Evolutionary conservation across 208 protist genomes (phyloP).

Genomic region (Wallacemonas sp.): DNA sequence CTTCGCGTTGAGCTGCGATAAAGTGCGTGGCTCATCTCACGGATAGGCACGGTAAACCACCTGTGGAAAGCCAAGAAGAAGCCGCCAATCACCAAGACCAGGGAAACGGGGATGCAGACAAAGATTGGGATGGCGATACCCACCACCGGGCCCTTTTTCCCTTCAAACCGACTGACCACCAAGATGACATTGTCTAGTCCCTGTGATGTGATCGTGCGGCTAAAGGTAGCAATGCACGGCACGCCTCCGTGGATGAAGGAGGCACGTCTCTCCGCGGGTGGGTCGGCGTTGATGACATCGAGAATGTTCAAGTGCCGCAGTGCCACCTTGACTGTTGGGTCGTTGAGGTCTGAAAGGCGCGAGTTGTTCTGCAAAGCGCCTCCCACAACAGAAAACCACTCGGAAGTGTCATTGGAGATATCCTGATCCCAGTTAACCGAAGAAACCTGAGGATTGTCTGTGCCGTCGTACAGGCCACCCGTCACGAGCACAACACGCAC

Average conservation of each 20-base stretch:
- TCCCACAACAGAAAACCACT: not conserved
- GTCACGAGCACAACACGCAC: not conserved
- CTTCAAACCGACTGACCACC: not conserved
- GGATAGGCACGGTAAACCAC: not conserved
- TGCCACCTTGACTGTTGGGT: not conserved
- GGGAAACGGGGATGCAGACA: not conserved
- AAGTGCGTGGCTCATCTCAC: not conserved
- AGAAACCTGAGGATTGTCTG: not conserved
- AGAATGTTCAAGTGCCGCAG: not conserved
- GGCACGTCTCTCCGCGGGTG: not conserved
- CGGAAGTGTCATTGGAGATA: constrained; percentile 4
- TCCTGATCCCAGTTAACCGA: not conserved
- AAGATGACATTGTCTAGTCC: not conserved
- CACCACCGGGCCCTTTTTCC: not conserved
- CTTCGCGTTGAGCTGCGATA: not conserved
- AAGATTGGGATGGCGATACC: not conserved
- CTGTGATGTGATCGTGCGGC: not conserved
- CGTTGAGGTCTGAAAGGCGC: not conserved
- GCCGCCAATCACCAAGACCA: not conserved
- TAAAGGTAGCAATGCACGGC: not conserved
- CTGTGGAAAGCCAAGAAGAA: not conserved
- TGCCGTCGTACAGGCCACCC: not conserved
- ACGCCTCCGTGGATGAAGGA: not conserved
- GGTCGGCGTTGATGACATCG: not conserved
- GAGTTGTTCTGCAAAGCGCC: not conserved